These are phyloP conservation scores for Biancaea sappan DNA, from an alignment of 306 rosid species.

Conservation along the genomic window DNA sequence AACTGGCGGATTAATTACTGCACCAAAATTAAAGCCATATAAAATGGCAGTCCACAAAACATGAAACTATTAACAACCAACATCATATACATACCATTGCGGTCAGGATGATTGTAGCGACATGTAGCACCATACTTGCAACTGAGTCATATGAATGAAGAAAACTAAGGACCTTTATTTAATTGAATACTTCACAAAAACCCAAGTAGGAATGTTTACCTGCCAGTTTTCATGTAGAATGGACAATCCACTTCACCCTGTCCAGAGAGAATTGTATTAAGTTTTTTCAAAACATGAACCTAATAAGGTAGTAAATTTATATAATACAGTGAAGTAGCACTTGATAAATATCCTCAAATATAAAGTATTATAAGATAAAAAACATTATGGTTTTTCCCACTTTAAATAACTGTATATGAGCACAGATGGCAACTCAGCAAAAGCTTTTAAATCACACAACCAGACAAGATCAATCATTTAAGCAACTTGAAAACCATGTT, in stretches of 20 bases:
- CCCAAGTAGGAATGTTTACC: slow-evolving; percentile 47
- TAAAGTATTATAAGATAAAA: slow-evolving; percentile 14
- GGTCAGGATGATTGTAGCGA: slow-evolving; percentile 96
- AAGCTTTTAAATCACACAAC: slow-evolving; percentile 17
- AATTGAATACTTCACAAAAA: slow-evolving; percentile 22
- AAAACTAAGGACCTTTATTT: slow-evolving; percentile 34
- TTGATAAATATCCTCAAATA: neutral
- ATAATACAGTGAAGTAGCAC: neutral
- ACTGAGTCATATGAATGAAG: slow-evolving; percentile 52
- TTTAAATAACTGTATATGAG: neutral
- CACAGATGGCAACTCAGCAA: slow-evolving; percentile 24
- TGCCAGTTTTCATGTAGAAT: slow-evolving; percentile 99
- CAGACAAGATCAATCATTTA: slow-evolving; percentile 15
- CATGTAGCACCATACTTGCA: slow-evolving; percentile 92
- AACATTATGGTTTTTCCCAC: neutral
- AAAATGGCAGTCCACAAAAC: slow-evolving; percentile 30
- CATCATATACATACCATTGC: slow-evolving; percentile 59
- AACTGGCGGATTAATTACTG: slow-evolving; percentile 61
- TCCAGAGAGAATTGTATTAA: slow-evolving; percentile 39
- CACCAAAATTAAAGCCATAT: slow-evolving; percentile 35
- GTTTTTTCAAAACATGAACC: slow-evolving; percentile 10
- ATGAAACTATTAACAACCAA: slow-evolving; percentile 32
- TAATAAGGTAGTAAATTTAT: slow-evolving; percentile 17
- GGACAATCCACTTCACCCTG: slow-evolving; percentile 98
- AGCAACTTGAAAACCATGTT: slow-evolving; percentile 1